These are phyloP conservation scores for Irpex sp. DNA, from an alignment of 1,284 basidiomycete species.

Conservation along the genomic window DNA sequence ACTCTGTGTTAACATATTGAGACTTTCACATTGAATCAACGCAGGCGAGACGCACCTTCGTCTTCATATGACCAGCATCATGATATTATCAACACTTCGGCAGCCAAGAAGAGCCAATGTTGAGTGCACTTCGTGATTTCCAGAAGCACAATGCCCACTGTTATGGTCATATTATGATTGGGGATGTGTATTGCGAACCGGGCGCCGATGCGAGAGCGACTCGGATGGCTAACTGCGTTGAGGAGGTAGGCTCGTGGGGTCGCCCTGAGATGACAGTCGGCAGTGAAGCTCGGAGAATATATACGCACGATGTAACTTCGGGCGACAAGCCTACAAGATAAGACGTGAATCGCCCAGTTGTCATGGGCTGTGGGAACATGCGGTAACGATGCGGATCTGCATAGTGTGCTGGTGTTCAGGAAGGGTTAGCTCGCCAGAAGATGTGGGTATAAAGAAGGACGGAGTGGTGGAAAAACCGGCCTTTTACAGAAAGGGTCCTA, in stretches of 20 bases:
- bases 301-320: neutral
- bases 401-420: neutral
- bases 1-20: no score
- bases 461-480: neutral
- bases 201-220: neutral
- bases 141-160: neutral
- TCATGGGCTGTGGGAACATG: neutral
- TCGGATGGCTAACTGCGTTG: neutral
- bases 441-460: neutral
- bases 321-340: neutral
- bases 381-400: neutral
- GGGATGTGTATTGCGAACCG: neutral
- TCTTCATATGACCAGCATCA: neutral
- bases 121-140: neutral
- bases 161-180: slow-evolving; percentile 1
- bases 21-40: no score
- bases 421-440: neutral
- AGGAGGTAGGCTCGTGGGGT: neutral
- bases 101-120: neutral
- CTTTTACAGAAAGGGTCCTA: neutral
- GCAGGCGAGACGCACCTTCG: neutral
- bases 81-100: neutral
- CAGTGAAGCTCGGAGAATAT: neutral
- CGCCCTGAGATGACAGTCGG: neutral
- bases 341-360: neutral